A percentile compares a stretch with the other conserved stretches of the same genome.
These are phyloP conservation scores for Sphaceloma murrayae DNA, from an alignment of 2,329 filamentous ascomycete species.

Conservation along the genomic window DNA sequence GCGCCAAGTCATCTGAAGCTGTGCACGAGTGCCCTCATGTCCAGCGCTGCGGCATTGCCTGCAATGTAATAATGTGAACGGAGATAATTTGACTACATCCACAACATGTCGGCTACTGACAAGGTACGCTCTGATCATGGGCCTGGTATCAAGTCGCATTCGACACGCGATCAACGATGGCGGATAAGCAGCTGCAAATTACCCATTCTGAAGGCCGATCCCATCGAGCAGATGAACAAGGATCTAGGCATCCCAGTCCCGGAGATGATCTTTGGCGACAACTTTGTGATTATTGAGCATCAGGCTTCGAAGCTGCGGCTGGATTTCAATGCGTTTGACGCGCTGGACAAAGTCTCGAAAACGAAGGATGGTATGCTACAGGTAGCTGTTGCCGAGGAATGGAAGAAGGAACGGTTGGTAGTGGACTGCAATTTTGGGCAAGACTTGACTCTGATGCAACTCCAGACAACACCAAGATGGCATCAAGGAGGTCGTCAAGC, in stretches of 20 bases:
- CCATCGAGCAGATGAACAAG: constrained; percentile 75
- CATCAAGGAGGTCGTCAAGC: constrained; percentile 88
- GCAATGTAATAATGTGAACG: too few species aligned
- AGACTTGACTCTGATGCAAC: constrained; percentile 6
- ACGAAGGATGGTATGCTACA: constrained; percentile 83
- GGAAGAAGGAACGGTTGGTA: constrained; percentile 59
- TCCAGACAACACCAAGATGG: constrained; percentile 66
- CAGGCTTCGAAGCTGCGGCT: constrained; percentile 58
- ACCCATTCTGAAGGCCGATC: constrained; percentile 83
- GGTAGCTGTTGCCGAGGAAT: constrained; percentile 84
- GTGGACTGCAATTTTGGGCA: constrained; percentile 31
- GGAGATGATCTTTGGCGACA: constrained; percentile 99
- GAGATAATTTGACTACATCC: too few species aligned
- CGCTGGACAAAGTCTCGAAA: constrained; percentile 87
- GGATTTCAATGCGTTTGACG: constrained; percentile 74
- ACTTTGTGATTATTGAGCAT: constrained; percentile 68
- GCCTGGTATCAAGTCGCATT: constrained; percentile 21
- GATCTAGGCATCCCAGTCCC: constrained; percentile 78
- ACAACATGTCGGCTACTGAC: constrained; percentile 45
- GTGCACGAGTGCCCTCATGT: too few species aligned
- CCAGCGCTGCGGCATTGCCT: too few species aligned
- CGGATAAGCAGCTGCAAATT: constrained; percentile 72
- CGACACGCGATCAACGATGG: constrained; percentile 27
- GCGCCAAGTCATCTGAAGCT: not conserved
- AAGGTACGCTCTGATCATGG: constrained; percentile 12